Conservation (phyloP, 768 basidiomycete genomes). For the Collybiopsis luxurians region DNA sequence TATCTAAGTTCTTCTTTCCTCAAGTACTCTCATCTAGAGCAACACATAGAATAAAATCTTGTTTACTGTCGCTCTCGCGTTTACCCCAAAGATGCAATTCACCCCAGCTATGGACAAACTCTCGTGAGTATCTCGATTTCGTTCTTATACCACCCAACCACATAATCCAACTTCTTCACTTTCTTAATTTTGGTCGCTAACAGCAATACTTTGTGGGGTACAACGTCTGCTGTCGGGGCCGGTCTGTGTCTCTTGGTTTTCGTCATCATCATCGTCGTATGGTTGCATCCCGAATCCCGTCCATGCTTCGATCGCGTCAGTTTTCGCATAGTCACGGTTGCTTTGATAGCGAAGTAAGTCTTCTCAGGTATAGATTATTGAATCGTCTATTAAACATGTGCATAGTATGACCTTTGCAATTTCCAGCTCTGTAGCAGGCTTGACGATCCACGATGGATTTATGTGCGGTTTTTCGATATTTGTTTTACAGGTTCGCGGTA, state of each 20-base stretch:
- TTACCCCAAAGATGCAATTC: too few species aligned
- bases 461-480: constrained; percentile 19
- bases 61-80: too few species aligned
- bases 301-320: constrained; percentile 18
- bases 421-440: constrained; percentile 16
- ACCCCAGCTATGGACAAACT: too few species aligned
- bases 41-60: too few species aligned
- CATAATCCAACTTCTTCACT: too few species aligned
- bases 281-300: constrained; percentile 10
- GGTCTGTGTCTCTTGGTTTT: constrained; percentile 17
- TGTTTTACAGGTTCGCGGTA: constrained; percentile 15
- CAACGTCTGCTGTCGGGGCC: constrained; percentile 13
- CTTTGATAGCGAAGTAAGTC: constrained; percentile 19
- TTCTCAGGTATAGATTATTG: too few species aligned
- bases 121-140: too few species aligned
- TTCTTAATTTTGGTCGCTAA: neutral
- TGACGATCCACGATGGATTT: constrained; percentile 11
- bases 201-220: constrained; percentile 10
- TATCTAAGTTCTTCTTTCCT: too few species aligned
- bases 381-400: neutral
- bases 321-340: constrained; percentile 17
- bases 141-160: too few species aligned
- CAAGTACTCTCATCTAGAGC: too few species aligned
- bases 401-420: constrained; percentile 18
- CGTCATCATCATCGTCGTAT: constrained; percentile 11